These are phyloP conservation scores for Citrus mangshanensis DNA, from an alignment of 345 rosid species.

Conservation along the genomic window DNA sequence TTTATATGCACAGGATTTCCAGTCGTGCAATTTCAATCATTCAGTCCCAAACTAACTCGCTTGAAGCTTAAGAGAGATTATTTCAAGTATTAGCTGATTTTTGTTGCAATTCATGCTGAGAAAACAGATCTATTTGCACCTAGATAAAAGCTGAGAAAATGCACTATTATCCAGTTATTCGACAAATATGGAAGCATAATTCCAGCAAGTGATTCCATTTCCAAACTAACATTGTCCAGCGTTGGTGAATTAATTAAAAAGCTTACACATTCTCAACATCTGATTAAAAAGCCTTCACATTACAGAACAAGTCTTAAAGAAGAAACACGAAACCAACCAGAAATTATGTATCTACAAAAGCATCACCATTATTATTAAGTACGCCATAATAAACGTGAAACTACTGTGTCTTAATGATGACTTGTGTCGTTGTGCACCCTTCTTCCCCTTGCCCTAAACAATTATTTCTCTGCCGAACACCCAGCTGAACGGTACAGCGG, in stretches of 20 bases:
- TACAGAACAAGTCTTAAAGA: background rate
- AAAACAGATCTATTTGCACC: too few species aligned
- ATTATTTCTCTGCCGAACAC: slow-evolving; percentile 45
- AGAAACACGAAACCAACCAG: background rate
- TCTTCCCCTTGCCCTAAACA: slow-evolving; percentile 19
- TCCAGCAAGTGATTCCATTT: too few species aligned
- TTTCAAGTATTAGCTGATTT: too few species aligned
- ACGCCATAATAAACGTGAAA: background rate
- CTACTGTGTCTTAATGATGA: background rate
- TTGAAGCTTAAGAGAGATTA: too few species aligned
- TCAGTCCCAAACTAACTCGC: too few species aligned
- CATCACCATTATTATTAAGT: too few species aligned
- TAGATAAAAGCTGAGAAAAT: too few species aligned
- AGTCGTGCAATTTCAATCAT: background rate
- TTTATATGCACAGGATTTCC: background rate
- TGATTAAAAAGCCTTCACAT: background rate
- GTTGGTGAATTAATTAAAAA: too few species aligned
- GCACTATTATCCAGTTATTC: too few species aligned
- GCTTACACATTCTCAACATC: background rate
- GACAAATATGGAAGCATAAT: too few species aligned
- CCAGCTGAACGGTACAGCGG: slow-evolving; percentile 57
- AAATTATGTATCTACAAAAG: background rate
- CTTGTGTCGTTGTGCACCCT: background rate
- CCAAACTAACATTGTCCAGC: background rate
- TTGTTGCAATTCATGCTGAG: too few species aligned